Base-by-base conservation (phyloP, 208 protist species). In the Naegleria lovaniensis region DNA sequence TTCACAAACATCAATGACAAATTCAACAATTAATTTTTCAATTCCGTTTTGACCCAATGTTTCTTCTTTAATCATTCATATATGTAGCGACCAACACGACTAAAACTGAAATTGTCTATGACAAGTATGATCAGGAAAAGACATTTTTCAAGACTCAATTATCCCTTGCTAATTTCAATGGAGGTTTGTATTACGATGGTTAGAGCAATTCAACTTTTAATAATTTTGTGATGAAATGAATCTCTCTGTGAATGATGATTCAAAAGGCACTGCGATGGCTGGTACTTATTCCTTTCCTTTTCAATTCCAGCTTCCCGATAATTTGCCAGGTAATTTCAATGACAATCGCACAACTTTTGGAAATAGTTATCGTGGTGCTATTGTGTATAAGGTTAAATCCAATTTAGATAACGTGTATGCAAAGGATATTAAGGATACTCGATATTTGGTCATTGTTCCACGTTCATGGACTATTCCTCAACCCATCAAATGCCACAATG, bases 91-190 rank as follows among this genome's bases (percentile, higher is more conserved):
- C 6, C n/a, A 33, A 9, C 9, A 29, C 6, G n/a, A 36, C 16
- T 6, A 9, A 79, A 79, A 79, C 29, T 79, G n/a, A 13, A 79
- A 79, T n/a, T 36, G 67, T 67, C 55, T 29, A 67, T 19, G 55
- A 67, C 22, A 67, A 67, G 55, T 67, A 29, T 19, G 55, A 90
- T n/a, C 76, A 90, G 19, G 88, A 90, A 19, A 41, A 90, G 76
- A 90, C 88, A 4, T 90, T 90, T n/a, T 90, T 90, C 88, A 90
- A 90, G 88, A 52, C 83, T 85, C 76, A 90, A 85, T 3, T 85
- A 25, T 15, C 1, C 16, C 25, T 48, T 48, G 43, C 43, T 48
- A 67, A 29, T 19, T 67, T 67, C 19, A 67, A 79, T 55, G 41
- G 15, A 85, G 15, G 25, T 40, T 19, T 58, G n/a, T 87, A 51